A percentile compares a stretch with the other conserved stretches of the same genome.
Evolutionary conservation across 2,329 filamentous ascomycete genomes (phyloP).

Genomic region (Fusarium compactum): DNA sequence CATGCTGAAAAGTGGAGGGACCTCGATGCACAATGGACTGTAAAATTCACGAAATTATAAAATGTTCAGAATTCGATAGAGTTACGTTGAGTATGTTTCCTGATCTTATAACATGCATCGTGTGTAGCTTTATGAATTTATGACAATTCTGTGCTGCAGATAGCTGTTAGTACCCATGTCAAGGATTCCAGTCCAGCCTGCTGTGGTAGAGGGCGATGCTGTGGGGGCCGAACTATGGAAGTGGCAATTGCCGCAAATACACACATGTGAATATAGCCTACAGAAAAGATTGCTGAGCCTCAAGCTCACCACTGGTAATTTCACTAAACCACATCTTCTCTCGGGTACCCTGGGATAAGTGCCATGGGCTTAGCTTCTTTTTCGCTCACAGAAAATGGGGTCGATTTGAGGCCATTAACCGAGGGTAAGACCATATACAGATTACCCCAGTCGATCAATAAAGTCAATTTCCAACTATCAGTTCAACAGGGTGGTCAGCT

Average conservation of each 20-base stretch:
- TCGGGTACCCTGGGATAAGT: not conserved
- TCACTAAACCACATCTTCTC: not conserved
- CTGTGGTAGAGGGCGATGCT: not conserved
- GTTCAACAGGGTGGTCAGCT: too few species aligned
- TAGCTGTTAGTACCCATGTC: not conserved
- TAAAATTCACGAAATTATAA: not conserved
- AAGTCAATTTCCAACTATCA: accelerated
- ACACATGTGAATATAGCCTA: too few species aligned
- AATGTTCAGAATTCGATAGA: not conserved
- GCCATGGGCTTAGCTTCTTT: too few species aligned
- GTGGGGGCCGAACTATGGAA: not conserved
- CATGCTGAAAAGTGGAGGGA: not conserved
- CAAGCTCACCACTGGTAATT: not conserved
- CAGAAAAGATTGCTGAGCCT: too few species aligned
- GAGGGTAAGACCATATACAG: too few species aligned
- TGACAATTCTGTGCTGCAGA: not conserved
- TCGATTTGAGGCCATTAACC: not conserved
- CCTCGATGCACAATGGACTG: not conserved
- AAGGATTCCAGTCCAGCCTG: not conserved
- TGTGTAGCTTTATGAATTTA: not conserved
- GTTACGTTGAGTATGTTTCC: not conserved
- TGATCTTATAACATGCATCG: not conserved
- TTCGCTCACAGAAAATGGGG: too few species aligned
- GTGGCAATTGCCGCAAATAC: not conserved
- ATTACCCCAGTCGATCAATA: too few species aligned